A percentile compares a stretch with the other conserved stretches of the same genome.
phyloP scores from a whole-genome alignment of 1,284 basidiomycete species.

The Lentinus polychrous region DNA sequence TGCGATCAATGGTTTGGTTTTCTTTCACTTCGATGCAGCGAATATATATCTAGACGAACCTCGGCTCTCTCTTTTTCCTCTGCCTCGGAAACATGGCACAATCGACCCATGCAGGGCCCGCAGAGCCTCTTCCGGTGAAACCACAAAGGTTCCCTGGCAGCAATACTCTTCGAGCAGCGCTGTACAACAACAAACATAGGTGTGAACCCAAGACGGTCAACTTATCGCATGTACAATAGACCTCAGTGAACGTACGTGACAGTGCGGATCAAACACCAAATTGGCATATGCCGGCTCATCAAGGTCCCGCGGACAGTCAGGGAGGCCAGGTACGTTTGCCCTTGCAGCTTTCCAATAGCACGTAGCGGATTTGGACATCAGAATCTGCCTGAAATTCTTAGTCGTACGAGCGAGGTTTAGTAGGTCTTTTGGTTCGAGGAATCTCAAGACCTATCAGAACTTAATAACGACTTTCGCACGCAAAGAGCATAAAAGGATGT shows the following conservation, averaged over 20 bases:
- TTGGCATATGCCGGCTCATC: slow-evolving; percentile 14
- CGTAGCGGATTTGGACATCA: slow-evolving; percentile 9
- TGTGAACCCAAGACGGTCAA: no score
- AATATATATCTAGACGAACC: no score
- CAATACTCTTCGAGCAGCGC: background rate
- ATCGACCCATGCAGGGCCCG: background rate
- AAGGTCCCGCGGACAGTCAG: slow-evolving; percentile 15
- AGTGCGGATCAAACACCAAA: slow-evolving; percentile 11
- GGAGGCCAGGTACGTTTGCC: slow-evolving; percentile 8
- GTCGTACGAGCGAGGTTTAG: slow-evolving; percentile 12
- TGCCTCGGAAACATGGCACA: no score
- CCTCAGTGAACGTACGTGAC: slow-evolving; percentile 11
- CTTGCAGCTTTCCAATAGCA: slow-evolving; percentile 12
- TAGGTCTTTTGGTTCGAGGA: slow-evolving; percentile 14
- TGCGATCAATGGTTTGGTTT: no score
- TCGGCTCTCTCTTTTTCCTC: no score
- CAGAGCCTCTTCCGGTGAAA: slow-evolving; percentile 2
- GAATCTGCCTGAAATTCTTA: slow-evolving; percentile 7
- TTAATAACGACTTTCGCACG: no score
- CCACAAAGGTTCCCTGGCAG: background rate
- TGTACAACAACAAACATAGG: background rate
- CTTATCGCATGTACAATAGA: no score
- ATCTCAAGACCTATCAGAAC: slow-evolving; percentile 2
- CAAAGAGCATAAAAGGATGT: no score
- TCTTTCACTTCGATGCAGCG: no score